phyloP scores from a whole-genome alignment of 495 filamentous ascomycete species.

The Penicillium cinerascens region DNA sequence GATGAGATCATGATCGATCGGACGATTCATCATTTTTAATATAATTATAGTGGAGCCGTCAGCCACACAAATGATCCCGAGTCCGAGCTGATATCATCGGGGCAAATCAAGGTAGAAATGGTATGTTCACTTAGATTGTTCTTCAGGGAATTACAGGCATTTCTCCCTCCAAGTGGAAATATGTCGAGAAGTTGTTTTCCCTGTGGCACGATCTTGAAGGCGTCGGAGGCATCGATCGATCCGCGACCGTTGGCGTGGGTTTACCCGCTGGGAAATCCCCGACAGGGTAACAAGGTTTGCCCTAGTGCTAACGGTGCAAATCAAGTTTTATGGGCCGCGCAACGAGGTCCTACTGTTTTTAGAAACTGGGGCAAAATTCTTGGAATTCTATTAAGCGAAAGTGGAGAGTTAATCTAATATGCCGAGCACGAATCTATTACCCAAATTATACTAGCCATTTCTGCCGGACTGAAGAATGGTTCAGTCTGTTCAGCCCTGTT shows the following conservation, averaged over 20 bases:
- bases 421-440: no score
- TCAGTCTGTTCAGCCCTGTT: background rate
- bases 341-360: background rate
- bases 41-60: conserved; percentile 30
- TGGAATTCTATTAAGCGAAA: background rate
- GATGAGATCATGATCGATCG: conserved; percentile 32
- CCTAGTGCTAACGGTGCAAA: conserved; percentile 12
- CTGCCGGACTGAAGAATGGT: background rate
- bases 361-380: background rate
- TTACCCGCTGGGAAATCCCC: conserved; percentile 12
- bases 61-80: conserved; percentile 29
- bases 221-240: no score
- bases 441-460: no score
- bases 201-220: background rate
- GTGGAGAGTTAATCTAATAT: background rate
- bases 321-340: conserved; percentile 12
- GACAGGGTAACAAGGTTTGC: conserved; percentile 8
- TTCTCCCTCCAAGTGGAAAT: background rate
- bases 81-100: conserved; percentile 20
- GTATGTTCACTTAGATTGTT: background rate
- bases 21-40: conserved; percentile 31
- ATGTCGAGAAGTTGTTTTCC: background rate
- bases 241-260: conserved; percentile 11
- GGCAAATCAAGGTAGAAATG: conserved; percentile 7
- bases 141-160: background rate